These are phyloP conservation scores for Nigrograna mackinnonii DNA, from an alignment of 2,329 filamentous ascomycete genomes.

Conservation along the genomic window DNA sequence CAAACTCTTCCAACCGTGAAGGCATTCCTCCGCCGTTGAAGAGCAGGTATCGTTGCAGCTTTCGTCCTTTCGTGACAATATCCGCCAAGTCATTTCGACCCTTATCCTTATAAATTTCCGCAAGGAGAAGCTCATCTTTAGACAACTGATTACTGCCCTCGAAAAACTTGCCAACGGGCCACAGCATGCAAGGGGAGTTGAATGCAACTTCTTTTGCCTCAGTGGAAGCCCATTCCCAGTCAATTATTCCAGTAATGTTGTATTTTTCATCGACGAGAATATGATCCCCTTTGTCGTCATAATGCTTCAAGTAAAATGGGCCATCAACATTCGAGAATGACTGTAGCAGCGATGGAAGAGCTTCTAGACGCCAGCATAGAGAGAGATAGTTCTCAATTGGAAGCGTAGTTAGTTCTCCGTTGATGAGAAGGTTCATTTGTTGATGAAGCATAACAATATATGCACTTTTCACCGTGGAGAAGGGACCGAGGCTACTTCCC, in stretches of 20 bases:
- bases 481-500: not conserved
- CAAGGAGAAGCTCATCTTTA: not conserved
- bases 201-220: slow-evolving; percentile 17
- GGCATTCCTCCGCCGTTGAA: no score
- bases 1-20: no score
- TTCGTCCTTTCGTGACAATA: not conserved
- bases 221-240: slow-evolving; percentile 46
- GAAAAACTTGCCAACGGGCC: not conserved
- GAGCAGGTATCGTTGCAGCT: not conserved
- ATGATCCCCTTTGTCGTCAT: slow-evolving; percentile 56
- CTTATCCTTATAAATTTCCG: not conserved
- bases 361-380: not conserved
- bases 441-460: not conserved
- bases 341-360: not conserved
- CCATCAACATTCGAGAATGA: slow-evolving; percentile 1
- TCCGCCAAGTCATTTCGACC: not conserved
- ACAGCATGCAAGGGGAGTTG: not conserved
- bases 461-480: no score
- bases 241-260: slow-evolving; percentile 54
- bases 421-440: not conserved
- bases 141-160: not conserved
- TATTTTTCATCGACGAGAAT: slow-evolving; percentile 51
- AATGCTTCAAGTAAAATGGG: slow-evolving; percentile 50
- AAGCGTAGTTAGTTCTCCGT: not conserved
- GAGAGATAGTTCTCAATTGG: not conserved